Base-by-base conservation (phyloP, 805 yeast species). In the Wickerhamiella qilinensis region DNA sequence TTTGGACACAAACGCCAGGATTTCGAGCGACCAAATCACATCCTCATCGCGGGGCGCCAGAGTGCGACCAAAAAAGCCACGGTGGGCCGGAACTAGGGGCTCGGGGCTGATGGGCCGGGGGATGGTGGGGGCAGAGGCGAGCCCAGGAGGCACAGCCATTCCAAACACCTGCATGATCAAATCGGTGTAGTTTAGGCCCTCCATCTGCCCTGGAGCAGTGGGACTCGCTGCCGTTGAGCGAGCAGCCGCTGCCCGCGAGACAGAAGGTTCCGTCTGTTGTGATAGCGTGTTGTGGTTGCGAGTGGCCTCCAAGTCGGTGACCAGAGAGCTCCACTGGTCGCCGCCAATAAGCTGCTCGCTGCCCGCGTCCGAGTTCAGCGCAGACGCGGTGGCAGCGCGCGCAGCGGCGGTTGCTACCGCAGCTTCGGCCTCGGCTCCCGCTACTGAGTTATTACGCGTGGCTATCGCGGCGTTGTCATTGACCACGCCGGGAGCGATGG, bases 11-110 rank as follows among this genome's bases (percentile, higher is more conserved):
- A 85, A 88, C 12, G 97, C 97, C 37, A 91, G 58, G 17, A 91
- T 66, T 57, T 88, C 97, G 38, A 88, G 63, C 3, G 94, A 79
- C 94, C 95, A 85, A 28, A 84, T 76, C 15, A 88, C 82, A 53
- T 88, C 98, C 54, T 88, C 96, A 45, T 82, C 93, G 40, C 83
- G 71, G 1, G 96, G 96, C 4, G 85, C 69, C n/a, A 86, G 67
- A 18, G 76, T 73, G 1, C 94, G 93, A 31, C 78, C 59, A 35
- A 64, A 57, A 49, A 75, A 75, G 19, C 58, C 58, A 38, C 83
- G 35, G 16, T 8, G 20, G 11, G 20, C 15, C 12, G 20, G 12
- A 20, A 15, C 4, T 7, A 20, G 6, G 12, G 21, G 14, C 33
- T 30, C 33, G 20, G 20, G 20, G 8, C 15, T 11, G 7, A 18